Percentiles rank a stretch among this genome's conserved stretches.
phyloP scores from a whole-genome alignment of 2,329 filamentous ascomycete genomes.

The Periconia macrospinosa region DNA sequence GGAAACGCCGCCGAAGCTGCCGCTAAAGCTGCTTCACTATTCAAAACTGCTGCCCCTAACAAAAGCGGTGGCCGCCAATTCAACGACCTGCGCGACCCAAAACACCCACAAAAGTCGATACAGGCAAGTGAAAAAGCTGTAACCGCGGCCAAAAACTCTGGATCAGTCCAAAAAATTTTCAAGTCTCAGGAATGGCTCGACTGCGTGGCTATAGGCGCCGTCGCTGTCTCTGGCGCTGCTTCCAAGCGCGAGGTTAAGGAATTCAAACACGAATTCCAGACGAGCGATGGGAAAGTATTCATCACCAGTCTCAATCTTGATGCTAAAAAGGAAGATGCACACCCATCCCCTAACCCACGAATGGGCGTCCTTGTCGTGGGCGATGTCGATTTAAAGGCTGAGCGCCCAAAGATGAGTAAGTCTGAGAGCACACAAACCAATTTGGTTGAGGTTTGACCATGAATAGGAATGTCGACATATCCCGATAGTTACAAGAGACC shows the following conservation, averaged over 20 bases:
- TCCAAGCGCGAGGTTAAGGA: background rate
- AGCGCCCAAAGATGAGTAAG: background rate
- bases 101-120: background rate
- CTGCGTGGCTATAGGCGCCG: slow-evolving; percentile 4
- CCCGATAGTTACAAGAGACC: slow-evolving; percentile 3
- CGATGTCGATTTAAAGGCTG: background rate
- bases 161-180: background rate
- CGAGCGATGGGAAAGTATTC: background rate
- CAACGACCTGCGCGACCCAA: background rate
- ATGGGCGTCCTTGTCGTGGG: background rate
- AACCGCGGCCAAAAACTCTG: slow-evolving; percentile 1
- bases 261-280: background rate
- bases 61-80: background rate
- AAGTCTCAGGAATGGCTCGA: slow-evolving; percentile 6
- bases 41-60: background rate
- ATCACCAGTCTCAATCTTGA: background rate
- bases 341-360: background rate
- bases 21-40: background rate
- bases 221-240: background rate
- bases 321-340: background rate
- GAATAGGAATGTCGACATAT: background rate
- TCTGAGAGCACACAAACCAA: background rate
- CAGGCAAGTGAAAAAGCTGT: background rate
- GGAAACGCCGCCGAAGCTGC: background rate
- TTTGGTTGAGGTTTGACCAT: background rate